Percentiles rank a stretch among this genome's conserved stretches.
Conservation (phyloP, 495 filamentous ascomycete species). For the Penicillium goetzii region DNA sequence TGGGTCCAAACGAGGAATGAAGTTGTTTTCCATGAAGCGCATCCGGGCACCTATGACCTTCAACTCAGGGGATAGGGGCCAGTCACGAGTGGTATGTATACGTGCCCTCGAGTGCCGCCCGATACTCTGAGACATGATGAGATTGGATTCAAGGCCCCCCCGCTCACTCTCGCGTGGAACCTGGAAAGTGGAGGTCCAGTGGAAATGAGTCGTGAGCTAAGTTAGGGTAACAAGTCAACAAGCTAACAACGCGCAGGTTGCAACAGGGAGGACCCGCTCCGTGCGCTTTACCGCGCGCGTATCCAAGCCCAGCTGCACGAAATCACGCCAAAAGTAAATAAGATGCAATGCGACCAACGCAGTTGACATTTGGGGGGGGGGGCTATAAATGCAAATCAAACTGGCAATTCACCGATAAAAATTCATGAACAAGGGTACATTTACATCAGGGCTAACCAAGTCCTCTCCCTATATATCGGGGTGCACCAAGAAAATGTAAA, state of each 20-base stretch:
- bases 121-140: not conserved
- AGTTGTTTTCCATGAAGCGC: not conserved
- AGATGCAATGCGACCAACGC: not conserved
- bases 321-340: constrained; percentile 2
- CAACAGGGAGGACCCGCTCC: not conserved
- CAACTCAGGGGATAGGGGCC: not conserved
- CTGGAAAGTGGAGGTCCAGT: constrained; percentile 3
- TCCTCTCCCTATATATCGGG: constrained; percentile 2
- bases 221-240: not conserved
- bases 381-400: no score
- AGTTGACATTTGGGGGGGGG: not conserved
- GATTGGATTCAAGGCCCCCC: not conserved
- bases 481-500: constrained; percentile 5
- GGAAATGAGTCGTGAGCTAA: not conserved
- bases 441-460: not conserved
- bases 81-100: not conserved
- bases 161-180: not conserved
- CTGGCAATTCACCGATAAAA: not conserved
- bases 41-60: not conserved
- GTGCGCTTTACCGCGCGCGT: constrained; percentile 22
- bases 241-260: not conserved
- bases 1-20: not conserved
- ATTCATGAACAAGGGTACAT: not conserved
- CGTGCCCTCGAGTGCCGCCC: not conserved
- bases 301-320: constrained; percentile 6